Conservation (phyloP, 1,284 basidiomycete species). For the Moniliophthora roreri region DNA sequence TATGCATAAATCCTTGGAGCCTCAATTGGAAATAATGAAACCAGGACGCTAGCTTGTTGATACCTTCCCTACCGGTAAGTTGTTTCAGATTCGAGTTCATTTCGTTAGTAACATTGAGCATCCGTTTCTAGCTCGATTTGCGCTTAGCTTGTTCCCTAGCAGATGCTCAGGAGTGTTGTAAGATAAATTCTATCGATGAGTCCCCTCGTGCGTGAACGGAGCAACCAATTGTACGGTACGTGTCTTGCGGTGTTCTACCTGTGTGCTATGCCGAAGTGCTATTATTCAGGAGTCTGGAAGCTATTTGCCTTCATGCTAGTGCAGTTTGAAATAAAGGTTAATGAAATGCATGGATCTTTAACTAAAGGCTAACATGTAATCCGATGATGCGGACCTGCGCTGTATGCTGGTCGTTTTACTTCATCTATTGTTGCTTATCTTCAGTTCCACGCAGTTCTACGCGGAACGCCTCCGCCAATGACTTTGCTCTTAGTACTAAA, state of each 20-base stretch:
- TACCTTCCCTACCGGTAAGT: no score
- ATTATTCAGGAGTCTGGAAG: neutral
- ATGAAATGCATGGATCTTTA: neutral
- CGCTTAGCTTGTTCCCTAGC: neutral
- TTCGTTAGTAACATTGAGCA: no score
- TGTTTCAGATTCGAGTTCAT: no score
- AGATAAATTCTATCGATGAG: neutral
- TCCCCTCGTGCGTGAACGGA: neutral
- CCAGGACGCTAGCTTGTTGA: no score
- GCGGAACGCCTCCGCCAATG: neutral
- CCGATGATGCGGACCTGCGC: neutral
- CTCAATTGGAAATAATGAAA: no score
- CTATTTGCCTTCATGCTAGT: neutral
- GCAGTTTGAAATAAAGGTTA: neutral
- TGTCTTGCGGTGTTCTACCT: no score
- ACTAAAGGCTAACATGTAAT: neutral
- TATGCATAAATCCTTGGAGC: no score
- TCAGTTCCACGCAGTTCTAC: neutral
- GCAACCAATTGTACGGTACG: neutral
- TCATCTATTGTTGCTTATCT: no score
- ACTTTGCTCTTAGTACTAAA: neutral
- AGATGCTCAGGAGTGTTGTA: neutral
- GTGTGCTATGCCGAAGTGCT: neutral
- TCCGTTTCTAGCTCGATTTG: no score
- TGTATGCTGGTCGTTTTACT: conserved; percentile 2